A percentile compares a stretch with the other conserved stretches of the same genome.
Evolutionary conservation across 345 rosid genomes (phyloP).

Genomic region (Arabidopsis suecica): DNA sequence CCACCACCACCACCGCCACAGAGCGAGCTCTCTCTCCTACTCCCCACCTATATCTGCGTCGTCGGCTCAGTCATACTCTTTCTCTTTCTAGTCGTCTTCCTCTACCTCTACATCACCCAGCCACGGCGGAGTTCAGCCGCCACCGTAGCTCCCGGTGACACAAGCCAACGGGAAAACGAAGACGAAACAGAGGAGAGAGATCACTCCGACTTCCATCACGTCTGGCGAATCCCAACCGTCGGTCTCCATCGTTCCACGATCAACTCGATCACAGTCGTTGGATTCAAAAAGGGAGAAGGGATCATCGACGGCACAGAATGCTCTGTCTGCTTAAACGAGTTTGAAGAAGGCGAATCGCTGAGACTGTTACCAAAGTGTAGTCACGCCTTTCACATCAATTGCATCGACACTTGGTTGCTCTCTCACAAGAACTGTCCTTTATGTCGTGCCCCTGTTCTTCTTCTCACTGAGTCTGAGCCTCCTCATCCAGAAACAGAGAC

Average conservation of each 20-base stretch:
- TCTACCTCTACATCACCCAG: constrained; percentile 24
- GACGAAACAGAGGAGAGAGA: constrained; percentile 29
- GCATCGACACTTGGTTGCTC: constrained; percentile 84
- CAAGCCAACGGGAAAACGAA: constrained; percentile 30
- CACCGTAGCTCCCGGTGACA: constrained; percentile 14
- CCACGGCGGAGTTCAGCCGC: constrained; percentile 13
- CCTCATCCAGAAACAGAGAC: constrained; percentile 23
- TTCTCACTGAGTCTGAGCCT: constrained; percentile 28
- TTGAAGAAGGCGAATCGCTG: constrained; percentile 64
- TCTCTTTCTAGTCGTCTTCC: constrained; percentile 27
- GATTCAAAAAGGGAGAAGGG: constrained; percentile 57
- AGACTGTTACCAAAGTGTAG: constrained; percentile 80
- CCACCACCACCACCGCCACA: background rate
- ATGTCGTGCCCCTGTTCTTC: constrained; percentile 72
- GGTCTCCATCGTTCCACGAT: constrained; percentile 71
- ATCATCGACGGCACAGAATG: constrained; percentile 76
- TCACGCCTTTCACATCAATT: constrained; percentile 78
- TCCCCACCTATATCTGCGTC: constrained; percentile 15
- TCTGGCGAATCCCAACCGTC: constrained; percentile 65
- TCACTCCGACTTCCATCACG: constrained; percentile 50
- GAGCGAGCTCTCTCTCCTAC: background rate
- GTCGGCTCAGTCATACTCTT: constrained; percentile 42
- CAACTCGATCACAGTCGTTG: constrained; percentile 61
- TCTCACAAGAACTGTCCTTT: constrained; percentile 84
- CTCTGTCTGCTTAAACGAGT: constrained; percentile 84